Base-by-base conservation (phyloP, 352 stramenopile genomes). In the Plasmopara halstedii region DNA sequence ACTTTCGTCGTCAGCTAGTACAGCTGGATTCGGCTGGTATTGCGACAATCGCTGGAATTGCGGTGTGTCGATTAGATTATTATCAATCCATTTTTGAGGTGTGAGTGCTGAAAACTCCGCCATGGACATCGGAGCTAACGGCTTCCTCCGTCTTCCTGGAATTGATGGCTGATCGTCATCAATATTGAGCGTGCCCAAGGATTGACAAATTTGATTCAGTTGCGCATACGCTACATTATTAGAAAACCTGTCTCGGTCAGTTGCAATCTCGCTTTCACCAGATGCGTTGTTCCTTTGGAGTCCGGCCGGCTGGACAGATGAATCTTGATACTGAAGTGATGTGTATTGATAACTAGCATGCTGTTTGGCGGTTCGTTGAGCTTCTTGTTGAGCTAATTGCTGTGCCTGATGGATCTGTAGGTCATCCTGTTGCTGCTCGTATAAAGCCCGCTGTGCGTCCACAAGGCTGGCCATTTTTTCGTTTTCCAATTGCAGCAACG, bases 401-500 rank as follows among this genome's bases (percentile, higher is more conserved):
- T 44, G 37, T 2, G 51, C 39, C 7, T 62, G 46, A 14, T 72
- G 64, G 2, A 36, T 56, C 34, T 75, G 58, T n/a, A 72, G 41
- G 19, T 84, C 68, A 1, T 65, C 49, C 15, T 81, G 64, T 41
- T 86, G 64, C 40, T 83, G 64, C 26, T 83, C 76, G 4, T 74
- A 73, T 18, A 83, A 53, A 10, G 65, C 67, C 13, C 73, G 66
- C 43, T 88, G 71, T 0, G 70, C 58, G 26, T 88, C 75, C 21
- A 90, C 58, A 15, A 84, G 54, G 34, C 48, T 75, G 6, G 64
- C 63, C 67, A 86, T 80, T 31, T 74, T 73, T 52, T 90, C 78
- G 31, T 88, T 90, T 37, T 90, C 78, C 29, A 88, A 52, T 44
- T 88, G 75, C 40, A 88, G 50, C 21, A 83, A 48, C 26, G 64